phyloP scores from a whole-genome alignment of 1,284 basidiomycete species.

The Jaminaea rosea region DNA sequence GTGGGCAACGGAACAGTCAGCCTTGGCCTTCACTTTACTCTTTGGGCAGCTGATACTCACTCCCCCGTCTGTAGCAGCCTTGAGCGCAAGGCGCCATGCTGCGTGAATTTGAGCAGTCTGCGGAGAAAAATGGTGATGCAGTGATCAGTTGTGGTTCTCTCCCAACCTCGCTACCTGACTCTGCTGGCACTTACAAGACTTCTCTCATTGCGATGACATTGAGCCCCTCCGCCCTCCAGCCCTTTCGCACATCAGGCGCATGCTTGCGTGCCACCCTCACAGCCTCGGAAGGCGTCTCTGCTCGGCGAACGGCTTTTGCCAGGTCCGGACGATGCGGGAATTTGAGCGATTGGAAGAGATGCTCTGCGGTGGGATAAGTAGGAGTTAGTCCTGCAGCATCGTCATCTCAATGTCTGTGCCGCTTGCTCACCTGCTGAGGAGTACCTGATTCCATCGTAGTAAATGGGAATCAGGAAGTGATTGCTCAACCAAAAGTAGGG shows the following conservation, averaged over 20 bases:
- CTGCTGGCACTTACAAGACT: too few relatives aligned
- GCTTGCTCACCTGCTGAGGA: slow-evolving; percentile 17
- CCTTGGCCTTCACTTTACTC: too few relatives aligned
- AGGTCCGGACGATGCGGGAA: slow-evolving; percentile 27
- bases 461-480: slow-evolving; percentile 15
- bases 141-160: too few relatives aligned
- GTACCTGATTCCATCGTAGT: slow-evolving; percentile 19
- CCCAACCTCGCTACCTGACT: too few relatives aligned
- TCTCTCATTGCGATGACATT: slow-evolving; percentile 18
- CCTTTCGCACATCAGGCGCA: slow-evolving; percentile 14
- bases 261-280: slow-evolving; percentile 21
- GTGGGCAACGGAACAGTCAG: not conserved
- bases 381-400: not conserved
- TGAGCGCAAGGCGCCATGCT: slow-evolving; percentile 12
- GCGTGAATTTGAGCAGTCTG: slow-evolving; percentile 33
- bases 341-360: slow-evolving; percentile 32
- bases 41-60: not conserved
- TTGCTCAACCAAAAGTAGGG: slow-evolving; percentile 33
- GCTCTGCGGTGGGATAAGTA: slow-evolving; percentile 9
- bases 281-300: slow-evolving; percentile 20
- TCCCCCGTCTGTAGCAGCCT: slow-evolving; percentile 25
- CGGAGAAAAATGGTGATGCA: too few relatives aligned
- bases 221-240: slow-evolving; percentile 26
- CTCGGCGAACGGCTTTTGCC: slow-evolving; percentile 27
- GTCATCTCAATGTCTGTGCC: not conserved